Conservation (phyloP, 2,329 filamentous ascomycete genomes). For the Nemania abortiva region DNA sequence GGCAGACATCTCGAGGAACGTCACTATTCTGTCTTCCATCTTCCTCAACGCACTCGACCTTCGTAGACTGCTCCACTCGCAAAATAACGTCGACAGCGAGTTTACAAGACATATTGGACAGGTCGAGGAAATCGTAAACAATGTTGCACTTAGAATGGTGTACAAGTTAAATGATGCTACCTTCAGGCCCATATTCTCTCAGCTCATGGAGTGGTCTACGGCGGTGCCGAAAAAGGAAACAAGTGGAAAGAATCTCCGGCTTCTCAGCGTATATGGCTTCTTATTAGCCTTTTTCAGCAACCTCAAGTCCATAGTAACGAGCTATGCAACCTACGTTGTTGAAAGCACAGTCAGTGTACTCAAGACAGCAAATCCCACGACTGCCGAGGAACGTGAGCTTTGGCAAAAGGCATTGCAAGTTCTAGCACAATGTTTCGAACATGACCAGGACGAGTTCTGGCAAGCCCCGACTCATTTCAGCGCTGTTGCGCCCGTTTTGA, state of each 20-base stretch:
- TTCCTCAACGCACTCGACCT: slow-evolving; percentile 73
- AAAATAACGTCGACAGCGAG: slow-evolving; percentile 58
- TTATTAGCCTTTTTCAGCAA: slow-evolving; percentile 82
- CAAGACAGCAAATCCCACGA: slow-evolving; percentile 56
- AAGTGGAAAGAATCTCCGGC: slow-evolving; percentile 69
- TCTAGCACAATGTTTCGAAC: slow-evolving; percentile 80
- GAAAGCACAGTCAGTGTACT: slow-evolving; percentile 79
- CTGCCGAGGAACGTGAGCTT: slow-evolving; percentile 68
- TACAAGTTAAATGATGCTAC: slow-evolving; percentile 95
- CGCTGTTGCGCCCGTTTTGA: slow-evolving; percentile 75
- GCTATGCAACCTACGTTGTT: slow-evolving; percentile 87
- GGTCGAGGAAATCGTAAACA: slow-evolving; percentile 75
- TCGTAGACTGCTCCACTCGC: slow-evolving; percentile 66
- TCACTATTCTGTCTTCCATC: slow-evolving; percentile 74
- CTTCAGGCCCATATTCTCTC: slow-evolving; percentile 91
- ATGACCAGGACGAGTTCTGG: slow-evolving; percentile 97
- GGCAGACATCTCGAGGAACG: slow-evolving; percentile 80
- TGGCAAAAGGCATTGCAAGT: slow-evolving; percentile 78
- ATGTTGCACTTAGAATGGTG: slow-evolving; percentile 86
- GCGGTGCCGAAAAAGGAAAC: slow-evolving; percentile 72
- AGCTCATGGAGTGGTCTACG: slow-evolving; percentile 84
- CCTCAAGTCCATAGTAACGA: slow-evolving; percentile 93
- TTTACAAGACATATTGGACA: slow-evolving; percentile 64
- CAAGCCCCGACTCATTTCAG: slow-evolving; percentile 89
- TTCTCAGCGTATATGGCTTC: slow-evolving; percentile 85